Evolutionary conservation across 1,284 basidiomycete species (phyloP), one percentile per base, ranked within the genome.

Genomic region (Ustilago trichophora): DNA sequence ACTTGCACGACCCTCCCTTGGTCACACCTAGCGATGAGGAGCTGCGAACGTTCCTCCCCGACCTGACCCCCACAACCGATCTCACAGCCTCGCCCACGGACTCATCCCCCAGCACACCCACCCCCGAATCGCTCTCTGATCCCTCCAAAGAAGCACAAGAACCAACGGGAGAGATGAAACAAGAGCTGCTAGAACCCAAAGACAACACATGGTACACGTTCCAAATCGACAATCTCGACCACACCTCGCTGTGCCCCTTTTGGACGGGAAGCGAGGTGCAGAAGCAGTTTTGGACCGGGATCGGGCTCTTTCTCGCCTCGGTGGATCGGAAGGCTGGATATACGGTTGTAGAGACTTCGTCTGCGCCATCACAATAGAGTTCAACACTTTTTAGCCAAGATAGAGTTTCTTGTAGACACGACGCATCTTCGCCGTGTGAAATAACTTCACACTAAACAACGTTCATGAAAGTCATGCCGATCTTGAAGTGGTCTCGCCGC

Each of bases 201-300:
- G 52, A 49, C 15, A 72, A 73, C 50, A 43, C 36, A 15, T 73
- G 72, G 72, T 58, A 73, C 38, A 69, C 70, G 3, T 53, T 53
- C 43, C 21, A 53, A 18, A 47, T 73, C 12, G 33, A 44, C 22
- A 33, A 47, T 19, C 38, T 72, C 4, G 56, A 67, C 29, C 72
- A 73, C 32, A 63, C 72, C 0, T 40, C 44, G 10, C 40, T 73
- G 16, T 66, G 58, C 32, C 72, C 72, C 29, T 62, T 73, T 21
- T 73, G 64, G 64, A 72, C 59, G 13, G 72, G 72, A 11, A 60
- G 50, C 40, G 67, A 65, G 37, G 37, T 57, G 10, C 72, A 73
- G 36, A 58, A 56, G 9, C 47, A 59, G 31, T 73, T 73, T 25
- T 73, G 72, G 72, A 53, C 44, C 1, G 72, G 68, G 1, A 51